A percentile compares a stretch with the other conserved stretches of the same genome.
Evolutionary conservation across 352 stramenopile genomes (phyloP).

Genomic region (Phytophthora macrochlamydospora): DNA sequence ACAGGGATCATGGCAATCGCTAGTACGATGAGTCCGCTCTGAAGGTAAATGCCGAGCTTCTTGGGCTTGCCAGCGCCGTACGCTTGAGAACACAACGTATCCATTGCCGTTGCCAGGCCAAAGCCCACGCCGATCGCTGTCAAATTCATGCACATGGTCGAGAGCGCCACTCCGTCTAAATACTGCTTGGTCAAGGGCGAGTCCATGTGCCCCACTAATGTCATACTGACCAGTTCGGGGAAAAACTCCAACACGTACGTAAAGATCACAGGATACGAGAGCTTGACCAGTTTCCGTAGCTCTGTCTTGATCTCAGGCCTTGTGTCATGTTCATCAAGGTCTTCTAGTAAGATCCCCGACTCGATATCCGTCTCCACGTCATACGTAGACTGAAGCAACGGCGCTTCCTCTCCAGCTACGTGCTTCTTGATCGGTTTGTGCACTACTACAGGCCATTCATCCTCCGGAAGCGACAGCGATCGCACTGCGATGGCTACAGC

Average conservation of each 20-base stretch:
- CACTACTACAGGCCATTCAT: conserved; percentile 12
- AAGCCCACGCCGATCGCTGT: conserved; percentile 80
- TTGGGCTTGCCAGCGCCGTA: conserved; percentile 70
- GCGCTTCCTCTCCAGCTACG: conserved; percentile 41
- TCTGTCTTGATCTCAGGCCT: conserved; percentile 40
- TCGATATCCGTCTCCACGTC: conserved; percentile 30
- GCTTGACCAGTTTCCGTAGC: conserved; percentile 32
- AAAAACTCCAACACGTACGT: conserved; percentile 81
- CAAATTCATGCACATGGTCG: conserved; percentile 84
- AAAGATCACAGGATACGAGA: conserved; percentile 72
- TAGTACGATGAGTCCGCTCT: conserved; percentile 79
- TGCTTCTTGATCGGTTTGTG: conserved; percentile 16
- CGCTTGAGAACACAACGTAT: conserved; percentile 88
- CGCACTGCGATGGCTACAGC: conserved; percentile 16
- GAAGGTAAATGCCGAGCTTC: conserved; percentile 87
- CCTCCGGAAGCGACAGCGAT: conserved; percentile 24
- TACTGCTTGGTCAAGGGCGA: conserved; percentile 75
- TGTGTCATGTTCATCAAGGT: conserved; percentile 9
- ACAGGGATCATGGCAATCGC: conserved; percentile 58
- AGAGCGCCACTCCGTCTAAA: conserved; percentile 69
- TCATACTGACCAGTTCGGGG: conserved; percentile 66
- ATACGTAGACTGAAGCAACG: conserved; percentile 39
- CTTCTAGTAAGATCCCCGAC: conserved; percentile 23
- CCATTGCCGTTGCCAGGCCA: conserved; percentile 83
- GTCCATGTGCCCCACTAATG: conserved; percentile 72